Conservation (phyloP, 2,329 filamentous ascomycete species). For the Colletotrichum tabaci region DNA sequence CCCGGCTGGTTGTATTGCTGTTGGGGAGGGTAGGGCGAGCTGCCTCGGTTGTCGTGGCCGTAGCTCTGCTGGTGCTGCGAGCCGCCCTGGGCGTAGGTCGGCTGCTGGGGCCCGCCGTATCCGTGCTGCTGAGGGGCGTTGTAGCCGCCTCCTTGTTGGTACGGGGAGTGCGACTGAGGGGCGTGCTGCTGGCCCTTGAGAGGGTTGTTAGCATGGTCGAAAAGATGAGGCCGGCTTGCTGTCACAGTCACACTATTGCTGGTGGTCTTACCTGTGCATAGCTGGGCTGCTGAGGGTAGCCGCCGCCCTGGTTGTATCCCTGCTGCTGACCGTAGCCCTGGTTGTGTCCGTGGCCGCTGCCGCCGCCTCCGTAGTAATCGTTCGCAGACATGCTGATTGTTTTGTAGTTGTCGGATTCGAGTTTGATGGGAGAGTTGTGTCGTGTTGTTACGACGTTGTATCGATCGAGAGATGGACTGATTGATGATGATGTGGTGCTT, state of each 20-base stretch:
- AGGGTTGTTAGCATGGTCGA: neutral
- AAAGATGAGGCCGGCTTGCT: neutral
- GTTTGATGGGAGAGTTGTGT: neutral
- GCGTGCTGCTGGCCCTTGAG: constrained; percentile 31
- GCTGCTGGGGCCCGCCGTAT: constrained; percentile 41
- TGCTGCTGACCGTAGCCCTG: constrained; percentile 37
- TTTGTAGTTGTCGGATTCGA: neutral
- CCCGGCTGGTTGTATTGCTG: constrained; percentile 43
- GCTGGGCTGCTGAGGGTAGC: constrained; percentile 45
- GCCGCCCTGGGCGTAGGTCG: constrained; percentile 26
- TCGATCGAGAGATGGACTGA: neutral
- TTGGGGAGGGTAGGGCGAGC: constrained; percentile 43
- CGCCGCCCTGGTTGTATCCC: constrained; percentile 44
- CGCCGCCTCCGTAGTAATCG: constrained; percentile 55
- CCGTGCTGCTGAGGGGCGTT: constrained; percentile 39
- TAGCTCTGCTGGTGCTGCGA: constrained; percentile 50
- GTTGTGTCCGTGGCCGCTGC: constrained; percentile 43
- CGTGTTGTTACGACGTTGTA: neutral
- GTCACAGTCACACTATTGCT: neutral
- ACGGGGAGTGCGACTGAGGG: too few relatives aligned
- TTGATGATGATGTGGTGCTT: neutral
- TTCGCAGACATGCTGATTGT: constrained; percentile 53
- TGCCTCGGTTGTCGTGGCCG: constrained; percentile 49
- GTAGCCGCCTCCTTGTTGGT: constrained; percentile 41
- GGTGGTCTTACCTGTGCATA: constrained; percentile 47